Evolutionary conservation across 495 filamentous ascomycete species (phyloP).

Genomic region (Staphylotrichum longicolle): DNA sequence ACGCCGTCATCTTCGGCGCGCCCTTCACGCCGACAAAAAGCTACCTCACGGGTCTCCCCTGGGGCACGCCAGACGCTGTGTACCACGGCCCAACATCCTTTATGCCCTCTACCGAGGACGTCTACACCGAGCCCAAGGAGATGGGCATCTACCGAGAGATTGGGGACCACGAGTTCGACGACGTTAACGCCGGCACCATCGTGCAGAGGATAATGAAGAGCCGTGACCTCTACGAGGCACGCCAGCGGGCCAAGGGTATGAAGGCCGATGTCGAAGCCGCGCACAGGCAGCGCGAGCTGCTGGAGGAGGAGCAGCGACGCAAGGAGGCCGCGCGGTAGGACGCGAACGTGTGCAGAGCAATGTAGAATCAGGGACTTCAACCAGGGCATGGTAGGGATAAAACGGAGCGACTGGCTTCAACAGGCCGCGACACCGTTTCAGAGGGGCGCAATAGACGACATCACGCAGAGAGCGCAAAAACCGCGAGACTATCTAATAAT

Average conservation of each 20-base stretch:
- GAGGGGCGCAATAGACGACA: neutral
- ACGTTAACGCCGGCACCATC: constrained; percentile 91
- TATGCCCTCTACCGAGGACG: constrained; percentile 82
- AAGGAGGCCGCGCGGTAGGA: constrained; percentile 36
- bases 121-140: constrained; percentile 73
- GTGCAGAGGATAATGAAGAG: constrained; percentile 84
- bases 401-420: constrained; percentile 21
- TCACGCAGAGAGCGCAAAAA: neutral
- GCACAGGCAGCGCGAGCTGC: constrained; percentile 50
- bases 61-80: constrained; percentile 72
- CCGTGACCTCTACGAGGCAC: constrained; percentile 79
- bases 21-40: constrained; percentile 75
- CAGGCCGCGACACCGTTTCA: constrained; percentile 12
- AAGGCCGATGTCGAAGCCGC: constrained; percentile 74
- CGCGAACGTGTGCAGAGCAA: neutral
- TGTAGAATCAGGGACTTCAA: constrained; percentile 10
- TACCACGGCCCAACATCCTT: constrained; percentile 95
- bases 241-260: constrained; percentile 81
- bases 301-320: constrained; percentile 51
- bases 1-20: constrained; percentile 82
- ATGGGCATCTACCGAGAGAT: constrained; percentile 79
- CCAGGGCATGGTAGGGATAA: constrained; percentile 3
- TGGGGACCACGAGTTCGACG: constrained; percentile 68
- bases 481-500: constrained; percentile 14
- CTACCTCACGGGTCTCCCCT: constrained; percentile 74